Base-by-base conservation (phyloP, 257 asterid genomes). In the Cruciata laevipes region DNA sequence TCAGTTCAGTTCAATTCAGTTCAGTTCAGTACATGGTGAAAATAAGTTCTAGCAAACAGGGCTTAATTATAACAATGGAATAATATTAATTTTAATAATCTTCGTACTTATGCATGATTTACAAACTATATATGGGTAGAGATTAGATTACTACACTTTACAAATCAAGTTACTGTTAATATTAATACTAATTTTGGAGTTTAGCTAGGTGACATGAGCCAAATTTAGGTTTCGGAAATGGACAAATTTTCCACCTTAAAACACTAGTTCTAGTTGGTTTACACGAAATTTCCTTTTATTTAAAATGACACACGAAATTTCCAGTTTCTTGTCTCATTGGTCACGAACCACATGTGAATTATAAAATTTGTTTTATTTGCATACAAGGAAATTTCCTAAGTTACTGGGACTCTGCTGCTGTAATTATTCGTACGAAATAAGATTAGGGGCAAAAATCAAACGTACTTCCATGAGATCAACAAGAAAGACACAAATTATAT, bases 341-440 rank as follows among this genome's bases (percentile, higher is more conserved):
- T 71, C 70, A 55, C 13, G 11, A 13, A 51, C 74, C 68, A 32
- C 23, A 56, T 60, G 33, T 16, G 32, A 21, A 7, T 11, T 14
- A 17, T 13, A 47, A 47, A 47, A 47, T 47, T 17, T 47, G 55
- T 47, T 47, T 47, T 8, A 6, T 47, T 47, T 47, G 55, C 55
- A 47, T 47, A 3, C 47, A 42, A 71, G 70, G 75, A 63, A 71
- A 44, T 69, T 70, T 61, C 74, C 53, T 32, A 23, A 0, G 20
- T 21, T 47, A 47, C n/a, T 20, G 55, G 20, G 21, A 5, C n/a
- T 42, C 53, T 47, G 55, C n/a, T 47, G 55, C n/a, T 47, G 55
- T 47, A 47, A 14, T 47, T 47, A 16, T 3, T 47, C 4, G 55
- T 14, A 47, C 55, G 55, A 14, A 47, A 47, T 21, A 4, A 47